Base-by-base conservation (phyloP, 306 rosid genomes). In the Lathyrus sativus region DNA sequence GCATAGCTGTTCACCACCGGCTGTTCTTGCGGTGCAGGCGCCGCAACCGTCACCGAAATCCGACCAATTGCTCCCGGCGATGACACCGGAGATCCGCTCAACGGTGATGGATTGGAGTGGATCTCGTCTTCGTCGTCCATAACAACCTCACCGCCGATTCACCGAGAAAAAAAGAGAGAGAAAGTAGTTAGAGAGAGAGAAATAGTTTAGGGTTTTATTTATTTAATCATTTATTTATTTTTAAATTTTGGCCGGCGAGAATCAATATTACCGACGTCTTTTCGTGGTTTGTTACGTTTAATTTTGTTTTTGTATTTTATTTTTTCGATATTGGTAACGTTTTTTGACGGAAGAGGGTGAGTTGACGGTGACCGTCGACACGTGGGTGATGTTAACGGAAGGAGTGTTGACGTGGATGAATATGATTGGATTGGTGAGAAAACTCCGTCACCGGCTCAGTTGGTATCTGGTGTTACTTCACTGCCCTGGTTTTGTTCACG, bases 61-160 rank as follows among this genome's bases (percentile, higher is more conserved):
- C 93, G 68, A 3, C 93, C 88, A 57, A 83, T 86, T 1, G 72
- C 39, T 70, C 76, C 69, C 70, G 90, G 85, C 0, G 96, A 85
- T 7, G 62, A 85, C 22, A 38, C 61, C 79, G 92, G 92, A 35
- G 98, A 90, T 73, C 82, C 88, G 60, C 87, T 86, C 39, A 73
- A 82, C 76, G 87, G 87, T n/a, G 98, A 86, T 5, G 70, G 78
- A 38, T 78, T 78, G 0, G 92, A 88, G 48, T 75, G 96, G 88
- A 90, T 89, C 88, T 92, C 95, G 39, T 90, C 96, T 50, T 89
- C 98, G 31, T 87, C 97, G 46, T 92, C 92, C 96, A 91, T 88
- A 6, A 51, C 1, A 6, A 13, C 26, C 24, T 50, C 39, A 56
- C 70, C 74, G 71, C 82, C 83, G 90, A 81, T 83, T 84, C 59